phyloP scores from a whole-genome alignment of 2,329 filamentous ascomycete species.

The Colletotrichum agaves region DNA sequence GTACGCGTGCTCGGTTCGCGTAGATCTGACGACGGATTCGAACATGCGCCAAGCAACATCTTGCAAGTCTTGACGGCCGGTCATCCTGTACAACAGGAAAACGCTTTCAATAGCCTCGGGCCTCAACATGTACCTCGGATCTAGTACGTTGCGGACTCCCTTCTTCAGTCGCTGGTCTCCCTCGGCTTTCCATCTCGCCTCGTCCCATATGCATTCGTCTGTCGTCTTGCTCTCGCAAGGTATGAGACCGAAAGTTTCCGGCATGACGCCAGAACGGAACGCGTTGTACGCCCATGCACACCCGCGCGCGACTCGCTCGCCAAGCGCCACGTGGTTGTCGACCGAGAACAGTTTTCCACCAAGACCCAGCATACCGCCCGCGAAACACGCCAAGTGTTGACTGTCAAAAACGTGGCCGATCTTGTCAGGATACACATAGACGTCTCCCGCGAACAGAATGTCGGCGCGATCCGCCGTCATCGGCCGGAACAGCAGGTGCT shows the following conservation, averaged over 20 bases:
- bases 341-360: constrained; percentile 56
- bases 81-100: constrained; percentile 65
- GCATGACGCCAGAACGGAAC: constrained; percentile 62
- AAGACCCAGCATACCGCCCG: constrained; percentile 61
- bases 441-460: constrained; percentile 65
- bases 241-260: constrained; percentile 57
- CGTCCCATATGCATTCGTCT: constrained; percentile 59
- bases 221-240: constrained; percentile 48
- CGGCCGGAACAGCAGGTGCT: constrained; percentile 71
- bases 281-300: constrained; percentile 63
- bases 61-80: constrained; percentile 57
- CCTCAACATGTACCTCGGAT: constrained; percentile 60
- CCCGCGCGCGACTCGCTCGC: constrained; percentile 58
- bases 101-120: constrained; percentile 65
- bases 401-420: constrained; percentile 45
- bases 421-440: constrained; percentile 38
- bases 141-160: constrained; percentile 70
- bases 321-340: constrained; percentile 55
- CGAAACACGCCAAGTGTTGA: constrained; percentile 62
- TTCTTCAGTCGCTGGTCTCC: constrained; percentile 48
- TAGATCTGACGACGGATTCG: constrained; percentile 55
- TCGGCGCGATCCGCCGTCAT: constrained; percentile 70
- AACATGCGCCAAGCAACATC: constrained; percentile 66
- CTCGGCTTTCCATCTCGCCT: constrained; percentile 36
- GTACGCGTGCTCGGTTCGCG: constrained; percentile 59